Conservation (phyloP, 768 basidiomycete genomes). For the Chalciporus sphaerocephalus region DNA sequence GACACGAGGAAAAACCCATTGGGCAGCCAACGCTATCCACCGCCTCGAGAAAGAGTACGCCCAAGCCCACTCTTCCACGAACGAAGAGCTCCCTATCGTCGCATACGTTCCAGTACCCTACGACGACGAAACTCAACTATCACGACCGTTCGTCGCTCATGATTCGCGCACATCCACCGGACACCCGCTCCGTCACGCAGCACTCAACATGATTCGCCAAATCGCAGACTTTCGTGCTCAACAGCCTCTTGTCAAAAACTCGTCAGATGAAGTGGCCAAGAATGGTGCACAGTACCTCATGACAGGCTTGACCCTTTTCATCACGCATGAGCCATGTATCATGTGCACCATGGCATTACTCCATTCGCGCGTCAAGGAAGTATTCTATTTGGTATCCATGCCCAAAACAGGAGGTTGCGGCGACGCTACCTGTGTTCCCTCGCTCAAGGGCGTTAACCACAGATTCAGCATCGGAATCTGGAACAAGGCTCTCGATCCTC, state of each 20-base stretch:
- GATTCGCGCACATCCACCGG: constrained; percentile 66
- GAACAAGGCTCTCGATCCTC: constrained; percentile 32
- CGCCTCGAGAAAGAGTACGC: constrained; percentile 48
- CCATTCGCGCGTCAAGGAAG: constrained; percentile 89
- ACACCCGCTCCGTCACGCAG: constrained; percentile 85
- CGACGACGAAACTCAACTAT: constrained; percentile 25
- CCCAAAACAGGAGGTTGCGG: constrained; percentile 83
- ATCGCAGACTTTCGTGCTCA: constrained; percentile 55
- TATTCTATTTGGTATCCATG: constrained; percentile 74
- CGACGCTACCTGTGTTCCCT: constrained; percentile 67
- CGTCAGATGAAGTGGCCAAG: constrained; percentile 16
- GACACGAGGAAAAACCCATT: constrained; percentile 59
- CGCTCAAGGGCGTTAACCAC: constrained; percentile 85
- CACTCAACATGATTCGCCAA: constrained; percentile 67
- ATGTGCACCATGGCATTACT: constrained; percentile 97
- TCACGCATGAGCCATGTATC: constrained; percentile 94
- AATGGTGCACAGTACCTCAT: constrained; percentile 86
- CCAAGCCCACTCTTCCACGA: constrained; percentile 31
- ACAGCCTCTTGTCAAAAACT: background rate
- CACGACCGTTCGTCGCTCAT: constrained; percentile 45
- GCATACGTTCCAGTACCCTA: constrained; percentile 62
- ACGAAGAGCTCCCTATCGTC: constrained; percentile 76
- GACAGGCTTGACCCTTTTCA: constrained; percentile 78
- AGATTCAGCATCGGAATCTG: constrained; percentile 72
- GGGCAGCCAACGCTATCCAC: constrained; percentile 72